Conservation (phyloP, 176 grass and related monocot species). For the Zea mays region Zm-B73-REFERENCE-NAM-5.0 NC_050096.1:39862001-39862500, state of each 20-base stretch:
- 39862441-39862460: constrained; percentile 71
- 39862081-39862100: constrained; percentile 54
- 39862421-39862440: constrained; percentile 60
- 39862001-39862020: no score
- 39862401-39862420: constrained; percentile 62
- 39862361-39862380: constrained; percentile 77
- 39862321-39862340: constrained; percentile 82
- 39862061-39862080: constrained; percentile 85
- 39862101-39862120: constrained; percentile 74
- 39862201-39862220: constrained; percentile 81
- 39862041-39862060: constrained; percentile 75
- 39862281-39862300: constrained; percentile 65
- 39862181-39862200: constrained; percentile 76
- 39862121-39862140: constrained; percentile 51
- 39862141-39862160: constrained; percentile 52
- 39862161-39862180: constrained; percentile 57
- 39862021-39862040: neutral
- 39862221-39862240: constrained; percentile 63
- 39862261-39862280: constrained; percentile 59
- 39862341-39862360: constrained; percentile 35
- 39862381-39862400: constrained; percentile 40
- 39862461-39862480: constrained; percentile 67
- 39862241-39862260: constrained; percentile 80
- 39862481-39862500: constrained; percentile 60
- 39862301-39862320: constrained; percentile 76